Percentiles rank a stretch among this genome's conserved stretches.
These are phyloP conservation scores for Fusarium cyanostomum DNA, from an alignment of 2,329 filamentous ascomycete species.

Conservation along the genomic window DNA sequence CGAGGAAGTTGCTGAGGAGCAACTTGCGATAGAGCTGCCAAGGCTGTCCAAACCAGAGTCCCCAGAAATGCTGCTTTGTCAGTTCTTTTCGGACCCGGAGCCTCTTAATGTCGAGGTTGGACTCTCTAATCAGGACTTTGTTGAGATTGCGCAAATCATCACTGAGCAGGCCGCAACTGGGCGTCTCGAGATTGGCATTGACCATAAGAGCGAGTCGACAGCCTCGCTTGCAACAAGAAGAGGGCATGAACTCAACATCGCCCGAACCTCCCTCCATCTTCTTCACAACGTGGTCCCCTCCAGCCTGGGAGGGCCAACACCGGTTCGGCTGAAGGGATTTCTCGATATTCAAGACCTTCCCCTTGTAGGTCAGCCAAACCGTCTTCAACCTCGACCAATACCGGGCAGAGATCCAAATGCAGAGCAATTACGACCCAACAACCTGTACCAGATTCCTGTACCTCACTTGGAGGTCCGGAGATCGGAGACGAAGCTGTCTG, in stretches of 20 bases:
- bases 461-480: slow-evolving; percentile 79
- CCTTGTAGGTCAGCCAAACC: slow-evolving; percentile 60
- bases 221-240: slow-evolving; percentile 45
- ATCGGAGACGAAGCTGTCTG: slow-evolving; percentile 73
- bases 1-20: slow-evolving; percentile 56
- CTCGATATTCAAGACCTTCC: slow-evolving; percentile 68
- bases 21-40: slow-evolving; percentile 60
- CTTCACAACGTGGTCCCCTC: slow-evolving; percentile 57
- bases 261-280: slow-evolving; percentile 59
- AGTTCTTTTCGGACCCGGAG: slow-evolving; percentile 68
- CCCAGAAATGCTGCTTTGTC: slow-evolving; percentile 60
- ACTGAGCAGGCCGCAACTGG: slow-evolving; percentile 73
- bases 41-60: slow-evolving; percentile 59
- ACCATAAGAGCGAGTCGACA: slow-evolving; percentile 29
- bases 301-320: slow-evolving; percentile 52
- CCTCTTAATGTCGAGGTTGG: slow-evolving; percentile 58
- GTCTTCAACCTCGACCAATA: slow-evolving; percentile 60
- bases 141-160: slow-evolving; percentile 75
- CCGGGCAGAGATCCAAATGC: slow-evolving; percentile 53
- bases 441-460: slow-evolving; percentile 69
- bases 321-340: slow-evolving; percentile 57
- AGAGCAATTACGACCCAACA: slow-evolving; percentile 60
- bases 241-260: slow-evolving; percentile 55
- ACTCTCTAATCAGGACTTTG: slow-evolving; percentile 66
- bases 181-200: slow-evolving; percentile 49